phyloP scores from a whole-genome alignment of 1,284 basidiomycete species.

The Inonotus obliquus region DNA sequence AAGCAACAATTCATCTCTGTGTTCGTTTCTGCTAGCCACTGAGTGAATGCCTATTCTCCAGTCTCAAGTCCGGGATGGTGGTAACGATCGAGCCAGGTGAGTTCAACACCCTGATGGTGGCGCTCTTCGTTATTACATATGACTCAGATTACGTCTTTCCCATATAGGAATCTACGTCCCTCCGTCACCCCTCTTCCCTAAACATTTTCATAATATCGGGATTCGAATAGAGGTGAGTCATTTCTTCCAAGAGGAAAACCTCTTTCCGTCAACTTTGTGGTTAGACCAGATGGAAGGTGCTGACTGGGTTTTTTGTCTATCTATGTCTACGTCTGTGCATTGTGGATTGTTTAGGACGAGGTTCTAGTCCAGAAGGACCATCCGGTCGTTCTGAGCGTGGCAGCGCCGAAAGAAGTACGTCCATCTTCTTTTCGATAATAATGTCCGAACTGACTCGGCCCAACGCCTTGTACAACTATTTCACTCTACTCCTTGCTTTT shows the following conservation, averaged over 20 bases:
- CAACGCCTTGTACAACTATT: constrained; percentile 2
- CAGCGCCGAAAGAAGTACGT: constrained; percentile 84
- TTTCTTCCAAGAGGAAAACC: no score
- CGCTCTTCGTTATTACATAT: background rate
- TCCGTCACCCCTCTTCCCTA: constrained; percentile 69
- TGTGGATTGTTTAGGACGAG: constrained; percentile 61
- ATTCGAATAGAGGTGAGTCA: constrained; percentile 89
- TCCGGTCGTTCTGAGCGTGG: constrained; percentile 65
- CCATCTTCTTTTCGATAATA: constrained; percentile 1
- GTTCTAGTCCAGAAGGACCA: constrained; percentile 71
- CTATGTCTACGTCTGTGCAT: background rate
- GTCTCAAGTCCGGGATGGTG: constrained; percentile 77
- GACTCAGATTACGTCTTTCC: background rate
- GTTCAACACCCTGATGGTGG: constrained; percentile 14
- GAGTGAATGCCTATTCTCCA: constrained; percentile 1
- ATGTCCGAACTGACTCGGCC: background rate
- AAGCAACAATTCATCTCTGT: constrained; percentile 20
- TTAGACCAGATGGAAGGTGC: no score
- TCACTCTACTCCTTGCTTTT: no score
- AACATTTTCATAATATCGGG: constrained; percentile 82
- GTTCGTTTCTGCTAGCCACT: constrained; percentile 4
- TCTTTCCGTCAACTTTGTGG: no score
- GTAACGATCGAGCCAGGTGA: constrained; percentile 80
- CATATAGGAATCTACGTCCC: constrained; percentile 77
- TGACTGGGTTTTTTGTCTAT: no score